A percentile compares a stretch with the other conserved stretches of the same genome.
phyloP scores from a whole-genome alignment of 371 early-diverging fungal species.

The Aphelidium insulamus region DNA sequence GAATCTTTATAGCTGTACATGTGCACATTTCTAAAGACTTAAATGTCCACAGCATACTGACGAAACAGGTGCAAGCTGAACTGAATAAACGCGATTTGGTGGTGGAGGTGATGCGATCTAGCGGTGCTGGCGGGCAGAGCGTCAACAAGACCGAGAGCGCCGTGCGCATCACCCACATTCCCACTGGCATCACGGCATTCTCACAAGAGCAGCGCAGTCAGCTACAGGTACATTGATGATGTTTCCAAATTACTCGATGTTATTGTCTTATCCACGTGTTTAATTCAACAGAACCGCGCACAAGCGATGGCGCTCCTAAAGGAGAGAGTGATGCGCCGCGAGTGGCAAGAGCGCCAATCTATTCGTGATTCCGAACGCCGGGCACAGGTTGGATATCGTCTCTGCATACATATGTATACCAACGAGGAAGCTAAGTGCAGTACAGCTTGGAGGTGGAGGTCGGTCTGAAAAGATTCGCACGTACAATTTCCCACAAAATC shows the following conservation, averaged over 20 bases:
- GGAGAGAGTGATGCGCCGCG: conserved; percentile 51
- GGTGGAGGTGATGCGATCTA: conserved; percentile 51
- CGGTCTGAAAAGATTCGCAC: conserved; percentile 70
- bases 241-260: too few species aligned
- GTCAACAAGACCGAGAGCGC: conserved; percentile 92
- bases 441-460: conserved; percentile 33
- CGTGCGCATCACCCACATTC: conserved; percentile 76
- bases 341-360: conserved; percentile 25
- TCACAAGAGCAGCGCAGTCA: conserved; percentile 78
- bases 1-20: neutral
- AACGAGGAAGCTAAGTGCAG: too few species aligned
- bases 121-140: conserved; percentile 72
- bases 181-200: conserved; percentile 64
- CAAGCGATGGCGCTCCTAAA: conserved; percentile 62
- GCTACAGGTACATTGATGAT: too few species aligned
- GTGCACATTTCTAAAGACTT: conserved; percentile 1
- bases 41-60: neutral
- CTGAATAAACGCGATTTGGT: conserved; percentile 42
- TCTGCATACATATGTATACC: too few species aligned
- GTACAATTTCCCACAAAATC: conserved; percentile 63
- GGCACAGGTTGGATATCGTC: too few species aligned
- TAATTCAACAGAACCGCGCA: conserved; percentile 67
- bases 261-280: too few species aligned
- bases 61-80: conserved; percentile 28
- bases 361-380: conserved; percentile 37